Evolutionary conservation across 345 rosid species (phyloP).

Genomic region (Arabidopsis arenosa): DNA sequence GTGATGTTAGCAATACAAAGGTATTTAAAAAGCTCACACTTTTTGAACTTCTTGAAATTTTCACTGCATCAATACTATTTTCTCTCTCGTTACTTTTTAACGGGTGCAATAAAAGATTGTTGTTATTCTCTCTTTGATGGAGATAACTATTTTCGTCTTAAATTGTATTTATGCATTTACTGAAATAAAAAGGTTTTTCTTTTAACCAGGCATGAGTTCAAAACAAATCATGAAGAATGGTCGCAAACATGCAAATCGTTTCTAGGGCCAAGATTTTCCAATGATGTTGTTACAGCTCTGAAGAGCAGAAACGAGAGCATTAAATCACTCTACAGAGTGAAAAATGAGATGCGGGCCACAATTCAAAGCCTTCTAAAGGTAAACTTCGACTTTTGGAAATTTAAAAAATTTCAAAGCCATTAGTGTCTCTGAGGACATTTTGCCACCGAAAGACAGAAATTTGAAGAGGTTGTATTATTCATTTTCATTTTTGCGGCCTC

Average conservation of each 20-base stretch:
- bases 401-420: neutral
- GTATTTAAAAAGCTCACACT: conserved; percentile 46
- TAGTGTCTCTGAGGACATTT: conserved; percentile 4
- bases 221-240: conserved; percentile 91
- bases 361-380: conserved; percentile 85
- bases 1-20: conserved; percentile 80
- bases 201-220: conserved; percentile 78
- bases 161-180: neutral
- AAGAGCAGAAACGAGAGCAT: conserved; percentile 57
- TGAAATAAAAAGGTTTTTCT: neutral
- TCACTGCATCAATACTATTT: neutral
- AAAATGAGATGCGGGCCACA: conserved; percentile 76
- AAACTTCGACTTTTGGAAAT: neutral
- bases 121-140: neutral
- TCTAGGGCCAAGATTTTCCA: conserved; percentile 64
- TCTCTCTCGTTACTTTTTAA: conserved; percentile 1
- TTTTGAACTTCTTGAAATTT: conserved; percentile 8
- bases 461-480: neutral
- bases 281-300: conserved; percentile 60
- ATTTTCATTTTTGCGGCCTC: neutral
- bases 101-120: conserved; percentile 2
- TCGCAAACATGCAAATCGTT: conserved; percentile 72
- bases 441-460: neutral
- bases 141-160: conserved; percentile 6
- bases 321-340: conserved; percentile 69